Evolutionary conservation across 2,329 filamentous ascomycete genomes (phyloP), one percentile per base, ranked within the genome.

Genomic region (Fusarium nanum): DNA sequence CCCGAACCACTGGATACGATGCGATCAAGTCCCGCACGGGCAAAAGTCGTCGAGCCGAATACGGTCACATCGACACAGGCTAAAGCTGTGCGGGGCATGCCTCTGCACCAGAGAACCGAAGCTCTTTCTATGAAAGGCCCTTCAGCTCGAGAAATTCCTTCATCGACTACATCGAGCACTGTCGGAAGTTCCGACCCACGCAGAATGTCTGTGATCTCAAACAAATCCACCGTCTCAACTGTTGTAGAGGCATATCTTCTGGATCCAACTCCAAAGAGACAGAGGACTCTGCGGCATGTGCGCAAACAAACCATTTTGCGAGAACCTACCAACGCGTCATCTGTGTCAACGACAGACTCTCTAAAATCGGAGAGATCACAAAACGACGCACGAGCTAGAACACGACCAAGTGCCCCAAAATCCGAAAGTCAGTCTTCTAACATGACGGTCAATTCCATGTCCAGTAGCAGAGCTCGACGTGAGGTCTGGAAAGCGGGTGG

Each of bases 261-360:
- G n/a, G 85, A 88, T 44, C 79, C 79, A 2, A 73, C 76, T 7
- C 79, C 78, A 7, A 83, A 81, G 54, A 83, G 83, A 47, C 83
- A 81, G 59, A 84, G 85, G 72, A 91, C 88, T 10, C 77, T 91
- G 62, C 85, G 89, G 7, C 89, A 91, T 75, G 85, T 89, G 13
- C 86, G 83, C 70, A 91, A 90, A 73, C 84, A 87, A 45, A 78
- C 78, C 11, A 78, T 79, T 1, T 73, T 89, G 59, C 82, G 87
- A 62, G 83, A 87, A 65, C 82, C 85, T 5, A 75, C 60, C 9
- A 61, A 63, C 27, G 32, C 41, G 11, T 61, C 67, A 13, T 58
- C 68, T 22, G 59, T 56, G 48, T 63, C 64, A 12, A 47, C 64
- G 12, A 47, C 56, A 20, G 64, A 66, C 27, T 63, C 63, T 2